Evolutionary conservation across 2,329 filamentous ascomycete genomes (phyloP), one percentile per base, ranked within the genome.

Genomic region (Epichloe gansuensis): DNA sequence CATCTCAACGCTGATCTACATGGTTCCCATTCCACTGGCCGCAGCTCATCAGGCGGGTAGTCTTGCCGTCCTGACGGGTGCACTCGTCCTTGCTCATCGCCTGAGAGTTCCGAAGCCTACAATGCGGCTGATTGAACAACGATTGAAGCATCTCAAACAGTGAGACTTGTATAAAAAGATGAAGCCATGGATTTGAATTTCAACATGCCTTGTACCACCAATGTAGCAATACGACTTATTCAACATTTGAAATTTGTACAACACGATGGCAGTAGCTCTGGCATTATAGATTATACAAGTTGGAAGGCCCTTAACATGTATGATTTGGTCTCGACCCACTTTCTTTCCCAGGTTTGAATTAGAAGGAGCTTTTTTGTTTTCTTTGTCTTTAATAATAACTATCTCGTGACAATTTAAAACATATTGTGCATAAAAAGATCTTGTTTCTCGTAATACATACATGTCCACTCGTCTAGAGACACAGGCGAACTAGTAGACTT

Each of bases 11-110:
- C 75, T 98, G 54, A 84, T 95, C 61, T 97, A 96, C 71, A 84
- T 98, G 66, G 90, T 98, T 1, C 93, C 94, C 4, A 85, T 85
- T 2, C 84, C 85, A 56, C 73, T 98, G 9, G 93, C 91, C 0
- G 89, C 91, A 3, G 83, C 88, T 7, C 93, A 98, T 68, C 93
- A 98, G 70, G 93, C 93, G 2, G 91, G 93, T 40, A 87, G 84
- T 54, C 71, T 98, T 58, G 88, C 87, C 2, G 73, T 98, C 21
- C 71, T 98, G 55, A 94, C 88, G 0, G 89, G 88, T 44, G 84
- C 84, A 0, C 72, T 95, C 23, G 77, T 96, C 1, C 72, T 96
- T 39, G 87, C 87, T 11, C 89, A 84, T 60, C 77, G 89, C 41
- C 69, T 94, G 51, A 87, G 85, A 70, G 75, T 90, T 50, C 87